Evolutionary conservation across 768 basidiomycete genomes (phyloP), one percentile per base, ranked within the genome.

Genomic region (Boletus sp.): DNA sequence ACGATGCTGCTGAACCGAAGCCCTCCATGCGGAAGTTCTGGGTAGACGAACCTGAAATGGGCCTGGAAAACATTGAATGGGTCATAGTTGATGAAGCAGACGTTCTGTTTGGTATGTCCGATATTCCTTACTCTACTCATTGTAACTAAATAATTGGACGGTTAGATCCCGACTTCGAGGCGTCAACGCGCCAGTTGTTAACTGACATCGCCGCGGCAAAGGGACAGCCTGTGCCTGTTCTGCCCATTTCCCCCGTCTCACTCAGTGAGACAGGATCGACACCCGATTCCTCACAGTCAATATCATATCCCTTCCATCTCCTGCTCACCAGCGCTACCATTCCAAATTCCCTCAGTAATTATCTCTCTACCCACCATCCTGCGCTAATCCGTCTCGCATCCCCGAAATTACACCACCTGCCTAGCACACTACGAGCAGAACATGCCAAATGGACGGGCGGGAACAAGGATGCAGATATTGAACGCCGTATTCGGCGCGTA

Each of bases 31-130:
- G 67, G 20, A 68, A 70, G 71, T 81, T 60, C 58, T 77, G 71
- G 78, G 78, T 62, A 63, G 78, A 77, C 20, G 75, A 79, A 46
- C 79, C 83, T 5, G 78, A 85, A 64, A 80, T 91, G 73, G 80
- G 84, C 2, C 72, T 93, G 24, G 79, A 78, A 50, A 80, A 83
- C 48, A 76, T 95, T 1, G 92, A 96, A 64, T 96, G 92, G 92
- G 87, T 96, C 7, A 78, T 95, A 4, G 76, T 96, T 1, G 94
- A 97, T 58, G 94, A 97, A 67, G 94, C 94, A 0, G 94, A 96
- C 67, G 84, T 97, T 48, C 76, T 95, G 12, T 87, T 96, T 52
- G 92, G 94, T 91, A 60, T 49, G 81, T 71, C 44, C 9, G 3
- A 33, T 33, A 11, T 24, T 18, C 20, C 7, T 37, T 29, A 5